Conservation (phyloP, 305 asterid genomes). For the Fraxinus angustifolia region DNA sequence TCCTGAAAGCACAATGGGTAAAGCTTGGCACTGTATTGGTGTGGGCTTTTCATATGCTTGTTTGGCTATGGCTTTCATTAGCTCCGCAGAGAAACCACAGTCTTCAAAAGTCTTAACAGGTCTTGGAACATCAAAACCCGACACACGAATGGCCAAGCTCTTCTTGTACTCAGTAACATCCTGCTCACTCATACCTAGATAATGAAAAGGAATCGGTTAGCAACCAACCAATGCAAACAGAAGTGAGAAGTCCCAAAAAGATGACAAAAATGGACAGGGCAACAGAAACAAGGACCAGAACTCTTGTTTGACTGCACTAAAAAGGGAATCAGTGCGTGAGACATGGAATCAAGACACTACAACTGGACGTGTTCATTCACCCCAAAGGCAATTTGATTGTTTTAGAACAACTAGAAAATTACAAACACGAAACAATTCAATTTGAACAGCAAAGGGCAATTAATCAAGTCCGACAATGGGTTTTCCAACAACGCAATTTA, state of each 20-base stretch:
- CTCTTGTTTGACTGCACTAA: constrained; percentile 2
- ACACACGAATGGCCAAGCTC: constrained; percentile 78
- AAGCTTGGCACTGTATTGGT: constrained; percentile 92
- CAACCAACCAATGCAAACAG: not conserved
- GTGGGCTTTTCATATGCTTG: constrained; percentile 93
- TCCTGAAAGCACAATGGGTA: constrained; percentile 90
- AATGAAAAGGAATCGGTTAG: constrained; percentile 14
- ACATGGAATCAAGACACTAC: not conserved
- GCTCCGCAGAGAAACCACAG: constrained; percentile 77
- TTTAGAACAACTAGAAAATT: too few relatives aligned
- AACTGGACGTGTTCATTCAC: not conserved
- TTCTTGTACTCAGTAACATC: constrained; percentile 69
- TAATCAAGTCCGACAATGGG: not conserved
- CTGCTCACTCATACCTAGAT: constrained; percentile 71
- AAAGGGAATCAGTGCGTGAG: not conserved
- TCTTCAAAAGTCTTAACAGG: constrained; percentile 82
- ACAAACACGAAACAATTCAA: too few relatives aligned
- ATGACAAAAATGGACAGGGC: not conserved
- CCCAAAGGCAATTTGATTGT: not conserved
- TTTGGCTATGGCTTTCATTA: constrained; percentile 80
- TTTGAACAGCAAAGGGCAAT: too few relatives aligned
- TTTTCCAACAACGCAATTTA: not conserved
- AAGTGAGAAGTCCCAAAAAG: not conserved
- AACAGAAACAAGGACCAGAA: not conserved
- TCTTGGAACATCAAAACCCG: constrained; percentile 93